A percentile compares a stretch with the other conserved stretches of the same genome.
phyloP scores from a whole-genome alignment of 1,139 yeast species.

The Pichia sorboxylosa region DNA sequence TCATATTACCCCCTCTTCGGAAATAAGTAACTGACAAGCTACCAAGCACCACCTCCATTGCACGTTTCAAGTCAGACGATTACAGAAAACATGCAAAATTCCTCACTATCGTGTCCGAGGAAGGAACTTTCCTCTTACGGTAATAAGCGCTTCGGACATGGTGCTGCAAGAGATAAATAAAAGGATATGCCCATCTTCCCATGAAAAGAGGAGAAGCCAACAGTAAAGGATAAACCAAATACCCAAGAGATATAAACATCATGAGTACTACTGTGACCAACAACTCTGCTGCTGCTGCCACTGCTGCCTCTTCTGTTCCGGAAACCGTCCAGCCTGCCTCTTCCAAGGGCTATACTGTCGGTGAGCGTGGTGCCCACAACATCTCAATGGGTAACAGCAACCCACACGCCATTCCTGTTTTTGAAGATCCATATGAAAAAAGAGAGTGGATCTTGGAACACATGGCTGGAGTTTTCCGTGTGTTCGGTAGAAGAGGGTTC shows the following conservation, averaged over 20 bases:
- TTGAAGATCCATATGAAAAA: constrained; percentile 38
- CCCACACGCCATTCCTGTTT: constrained; percentile 42
- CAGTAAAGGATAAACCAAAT: not conserved
- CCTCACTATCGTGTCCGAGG: no score
- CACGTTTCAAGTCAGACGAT: no score
- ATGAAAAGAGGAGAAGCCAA: not conserved
- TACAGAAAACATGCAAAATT: no score
- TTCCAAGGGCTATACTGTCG: constrained; percentile 28
- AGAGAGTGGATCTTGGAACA: constrained; percentile 59
- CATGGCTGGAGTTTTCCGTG: constrained; percentile 74
- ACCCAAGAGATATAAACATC: no score
- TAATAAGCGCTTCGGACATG: not conserved
- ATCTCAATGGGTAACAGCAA: constrained; percentile 37
- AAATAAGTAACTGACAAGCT: no score
- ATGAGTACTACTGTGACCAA: not conserved
- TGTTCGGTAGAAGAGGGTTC: constrained; percentile 62
- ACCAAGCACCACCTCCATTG: no score
- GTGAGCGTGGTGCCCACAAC: constrained; percentile 35
- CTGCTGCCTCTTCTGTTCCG: constrained; percentile 9
- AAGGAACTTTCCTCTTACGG: not conserved
- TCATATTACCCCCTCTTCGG: no score
- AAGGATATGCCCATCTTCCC: not conserved
- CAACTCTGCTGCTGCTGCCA: constrained; percentile 1
- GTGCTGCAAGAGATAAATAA: not conserved
- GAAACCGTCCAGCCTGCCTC: constrained; percentile 17